A percentile compares a stretch with the other conserved stretches of the same genome.
Conservation (phyloP, 2,329 filamentous ascomycete species). For the Gyromitra esculenta region DNA sequence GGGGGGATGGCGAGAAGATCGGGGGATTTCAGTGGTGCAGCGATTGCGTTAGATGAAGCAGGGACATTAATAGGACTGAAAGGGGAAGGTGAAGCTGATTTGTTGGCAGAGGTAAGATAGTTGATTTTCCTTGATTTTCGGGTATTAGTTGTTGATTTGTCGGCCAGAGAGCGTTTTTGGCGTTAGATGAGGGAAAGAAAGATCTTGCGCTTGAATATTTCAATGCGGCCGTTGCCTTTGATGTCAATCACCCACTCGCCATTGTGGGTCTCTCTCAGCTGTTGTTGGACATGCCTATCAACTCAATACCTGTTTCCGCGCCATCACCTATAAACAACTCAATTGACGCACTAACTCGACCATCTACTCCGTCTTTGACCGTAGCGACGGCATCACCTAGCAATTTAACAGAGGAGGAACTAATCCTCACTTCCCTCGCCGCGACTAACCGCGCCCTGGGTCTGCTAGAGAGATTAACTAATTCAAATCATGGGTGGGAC, state of each 20-base stretch:
- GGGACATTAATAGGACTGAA: conserved; percentile 79
- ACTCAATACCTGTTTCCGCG: conserved; percentile 54
- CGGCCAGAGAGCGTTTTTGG: conserved; percentile 72
- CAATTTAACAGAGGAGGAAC: conserved; percentile 57
- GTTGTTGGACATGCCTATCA: conserved; percentile 62
- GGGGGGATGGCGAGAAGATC: conserved; percentile 87
- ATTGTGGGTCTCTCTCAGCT: conserved; percentile 86
- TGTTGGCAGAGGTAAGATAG: conserved; percentile 77
- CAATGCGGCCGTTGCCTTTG: conserved; percentile 82
- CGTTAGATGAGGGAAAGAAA: conserved; percentile 69
- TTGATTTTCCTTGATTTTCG: conserved; percentile 22
- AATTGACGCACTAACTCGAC: conserved; percentile 42
- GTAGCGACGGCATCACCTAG: conserved; percentile 48
- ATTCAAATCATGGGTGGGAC: conserved; percentile 88
- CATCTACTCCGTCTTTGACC: conserved; percentile 45
- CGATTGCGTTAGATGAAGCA: conserved; percentile 82
- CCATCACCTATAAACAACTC: conserved; percentile 48
- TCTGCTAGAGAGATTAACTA: conserved; percentile 82
- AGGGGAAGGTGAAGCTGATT: conserved; percentile 71
- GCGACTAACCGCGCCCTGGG: conserved; percentile 89
- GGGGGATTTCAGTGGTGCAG: conserved; percentile 79
- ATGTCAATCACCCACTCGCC: conserved; percentile 79
- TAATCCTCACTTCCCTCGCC: conserved; percentile 68
- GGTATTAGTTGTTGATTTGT: conserved; percentile 9
- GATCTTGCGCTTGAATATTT: conserved; percentile 79